Evolutionary conservation across 192 early-diverging fungal genomes (phyloP).

Genomic region (Dimargaris cristalligena): DNA sequence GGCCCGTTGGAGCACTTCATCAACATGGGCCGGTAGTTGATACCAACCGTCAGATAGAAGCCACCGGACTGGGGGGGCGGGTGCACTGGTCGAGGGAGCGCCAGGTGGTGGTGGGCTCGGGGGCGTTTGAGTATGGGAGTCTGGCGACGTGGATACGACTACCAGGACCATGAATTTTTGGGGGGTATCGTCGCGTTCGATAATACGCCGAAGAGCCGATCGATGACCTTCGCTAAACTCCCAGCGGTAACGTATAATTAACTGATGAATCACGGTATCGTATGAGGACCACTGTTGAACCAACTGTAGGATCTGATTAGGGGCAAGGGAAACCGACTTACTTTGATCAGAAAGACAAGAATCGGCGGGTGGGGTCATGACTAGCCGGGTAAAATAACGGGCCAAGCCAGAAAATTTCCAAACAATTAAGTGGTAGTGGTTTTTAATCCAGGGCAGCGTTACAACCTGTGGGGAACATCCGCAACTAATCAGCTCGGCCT

Average conservation of each 20-base stretch:
- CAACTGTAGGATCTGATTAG: not conserved
- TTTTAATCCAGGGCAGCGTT: not conserved
- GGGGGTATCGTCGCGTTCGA: not conserved
- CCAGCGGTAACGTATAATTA: not conserved
- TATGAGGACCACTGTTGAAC: not conserved
- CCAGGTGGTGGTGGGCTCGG: too few species aligned
- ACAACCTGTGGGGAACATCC: not conserved
- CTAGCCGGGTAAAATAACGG: constrained; percentile 3
- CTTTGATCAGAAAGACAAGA: not conserved
- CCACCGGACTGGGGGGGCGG: not conserved
- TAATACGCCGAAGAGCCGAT: not conserved
- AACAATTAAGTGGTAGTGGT: constrained; percentile 3
- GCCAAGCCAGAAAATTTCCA: constrained; percentile 4
- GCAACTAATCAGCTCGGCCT: not conserved
- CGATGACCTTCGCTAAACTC: constrained; percentile 2
- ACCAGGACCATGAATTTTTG: not conserved
- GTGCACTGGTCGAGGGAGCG: too few species aligned
- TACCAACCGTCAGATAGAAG: not conserved
- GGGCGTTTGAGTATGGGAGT: too few species aligned
- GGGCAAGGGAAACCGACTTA: not conserved
- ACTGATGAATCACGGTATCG: not conserved
- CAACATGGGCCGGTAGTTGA: not conserved
- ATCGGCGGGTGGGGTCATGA: not conserved
- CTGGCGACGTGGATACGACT: not conserved
- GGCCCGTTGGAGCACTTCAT: not conserved